Base-by-base conservation (phyloP, 768 basidiomycete genomes). In the Rhizopogon vulgaris region DNA sequence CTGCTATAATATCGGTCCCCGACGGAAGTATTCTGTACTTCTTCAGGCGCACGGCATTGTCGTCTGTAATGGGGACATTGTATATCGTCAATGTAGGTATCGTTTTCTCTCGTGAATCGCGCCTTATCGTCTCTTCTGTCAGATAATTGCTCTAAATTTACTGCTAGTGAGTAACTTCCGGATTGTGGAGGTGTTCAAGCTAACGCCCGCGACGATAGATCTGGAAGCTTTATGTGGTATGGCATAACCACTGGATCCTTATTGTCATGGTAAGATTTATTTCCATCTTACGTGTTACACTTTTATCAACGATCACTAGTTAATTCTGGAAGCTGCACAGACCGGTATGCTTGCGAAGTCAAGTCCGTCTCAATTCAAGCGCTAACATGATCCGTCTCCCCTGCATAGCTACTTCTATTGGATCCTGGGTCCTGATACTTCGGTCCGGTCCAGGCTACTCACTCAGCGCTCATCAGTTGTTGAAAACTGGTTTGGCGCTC, bases 161-260 rank as follows among this genome's bases (percentile, higher is more conserved):
- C 15, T 52, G 15, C 32, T 52, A 12, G 51, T 49, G n/a, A n/a
- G 28, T 10, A n/a, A 14, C 30, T 32, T 5, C 36, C 32, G n/a
- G 12, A 3, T 6, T 48, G 10, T 11, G 17, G 22, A 49, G 12
- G 27, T 43, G 22, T 32, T 25, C 6, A 11, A n/a, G n/a, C 18
- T 28, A 32, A 51, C 43, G 37, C 22, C 25, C 8, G 30, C 25
- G 10, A 34, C 34, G 7, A 50, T 15, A 52, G 51, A 49, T 52
- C 3, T 52, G 51, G 51, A 52, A 32, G 30, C 25, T 52, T 32
- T 52, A 51, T 38, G 25, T 49, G 27, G 22, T 52, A 15, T 52
- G 25, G 51, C 15, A 47, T 32, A 28, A 4, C 27, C 18, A 34
- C 14, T 48, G 48, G 51, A 24, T 49, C 30, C 28, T 52, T 22